Base-by-base conservation (phyloP, 2,329 filamentous ascomycete genomes). In the Amauroascus verrucosus region DNA sequence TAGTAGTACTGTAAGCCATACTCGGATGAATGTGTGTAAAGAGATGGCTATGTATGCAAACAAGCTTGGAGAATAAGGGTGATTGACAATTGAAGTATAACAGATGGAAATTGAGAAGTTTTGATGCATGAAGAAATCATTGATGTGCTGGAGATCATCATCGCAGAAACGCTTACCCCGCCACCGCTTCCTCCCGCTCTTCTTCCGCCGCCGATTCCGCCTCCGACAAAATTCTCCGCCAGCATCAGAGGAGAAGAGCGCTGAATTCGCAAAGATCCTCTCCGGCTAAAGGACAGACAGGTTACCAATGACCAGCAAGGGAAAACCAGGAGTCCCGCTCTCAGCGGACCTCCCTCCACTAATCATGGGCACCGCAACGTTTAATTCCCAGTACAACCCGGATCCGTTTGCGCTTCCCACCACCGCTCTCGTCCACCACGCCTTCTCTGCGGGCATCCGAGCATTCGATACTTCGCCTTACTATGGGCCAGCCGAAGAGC, bases 401-500 rank as follows among this genome's bases (percentile, higher is more conserved):
- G 71, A 76, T 58, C 75, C 75, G 2, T 75, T 72, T 58, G 68
- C 71, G n/a, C 66, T 76, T 11, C 72, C 73, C 18, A 72, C 74
- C 6, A 73, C 70, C 7, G 66, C 69, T 48, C 68, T 77, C 3
- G 70, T 77, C 40, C 69, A 75, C 33, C 71, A 68, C 35, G 75
- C 75, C 9, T 64, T 78, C 9, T 61, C 68, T 14, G 63, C 67
- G 18, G 76, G 76, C 5, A 64, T 78, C 43, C 70, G 74, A 58
- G 74, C 75, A 56, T 77, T 78, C 60, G 76, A 78, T 58, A 77
- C 75, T 32, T 77, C 75, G 0, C 76, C 76, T 6, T 78, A 78
- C 64, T 78, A 78, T 59, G 75, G 75, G 11, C 75, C 75, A 3
- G 74, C 75, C 3, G 76, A 78, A 61, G 67, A 72, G 57, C 68